Base-by-base conservation (phyloP, 2,329 filamentous ascomycete genomes). In the Aplosporella prunicola region DNA sequence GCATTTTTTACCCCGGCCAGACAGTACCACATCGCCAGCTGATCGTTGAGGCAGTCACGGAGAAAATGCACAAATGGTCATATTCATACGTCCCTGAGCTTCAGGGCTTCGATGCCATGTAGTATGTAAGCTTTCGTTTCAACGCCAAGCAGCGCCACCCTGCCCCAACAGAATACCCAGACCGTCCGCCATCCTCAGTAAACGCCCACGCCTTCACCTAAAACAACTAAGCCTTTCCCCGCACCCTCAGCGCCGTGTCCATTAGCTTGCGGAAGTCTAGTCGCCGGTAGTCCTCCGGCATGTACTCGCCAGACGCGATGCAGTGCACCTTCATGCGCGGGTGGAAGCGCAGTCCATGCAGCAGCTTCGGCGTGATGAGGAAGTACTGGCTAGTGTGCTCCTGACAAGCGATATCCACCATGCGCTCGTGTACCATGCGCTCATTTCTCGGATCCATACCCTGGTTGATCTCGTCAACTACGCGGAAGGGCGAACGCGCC, bases 391-490 rank as follows among this genome's bases (percentile, higher is more conserved):
- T 71, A 16, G 72, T 72, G n/a, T 63, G 77, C 59, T 87, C 80
- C 47, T 77, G 75, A 60, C 91, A 96, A 28, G 91, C 91, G 55
- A 98, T 95, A 53, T 95, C 87, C 7, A 98, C 91, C 82, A 98
- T 93, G 45, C 91, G 84, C 56, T 89, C 86, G 63, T 98, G 91
- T 11, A 98, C 88, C 76, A 95, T 93, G 49, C 91, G 83, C 63
- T 98, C 91, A 62, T 98, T 98, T 51, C 91, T 80, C 28, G 89
- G 91, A 59, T 98, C 91, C 91, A 98, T 98, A 47, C 91, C 91
- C 64, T 98, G 91, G 56, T 98, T 98, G 70, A 98, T 98, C 66
- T 98, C 91, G 62, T 98, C 91, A 42, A 98, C 91, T 33, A 98
- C 89, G 35, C 91, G 86, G 74, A 98, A 98, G 1, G 91, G 91